Conservation (phyloP, 331 rosid genomes). For the Prunus yedoensis region DNA sequence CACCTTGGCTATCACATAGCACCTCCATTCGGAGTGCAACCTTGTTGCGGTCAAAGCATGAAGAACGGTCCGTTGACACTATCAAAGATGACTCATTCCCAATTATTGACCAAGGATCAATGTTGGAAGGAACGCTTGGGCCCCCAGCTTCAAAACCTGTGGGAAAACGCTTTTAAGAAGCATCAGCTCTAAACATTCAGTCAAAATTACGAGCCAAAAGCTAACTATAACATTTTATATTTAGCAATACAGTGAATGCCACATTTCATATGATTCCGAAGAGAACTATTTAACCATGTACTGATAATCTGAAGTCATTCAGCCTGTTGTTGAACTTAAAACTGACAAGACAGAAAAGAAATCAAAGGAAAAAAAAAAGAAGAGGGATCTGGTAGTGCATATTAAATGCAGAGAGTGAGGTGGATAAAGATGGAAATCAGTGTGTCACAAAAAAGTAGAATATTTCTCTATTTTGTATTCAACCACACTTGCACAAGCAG, state of each 20-base stretch:
- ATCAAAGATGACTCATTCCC: slow-evolving; percentile 55
- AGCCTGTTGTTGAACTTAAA: no score
- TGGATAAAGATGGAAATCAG: not conserved
- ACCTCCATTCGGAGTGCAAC: slow-evolving; percentile 84
- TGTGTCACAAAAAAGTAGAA: not conserved
- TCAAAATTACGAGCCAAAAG: not conserved
- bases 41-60: slow-evolving; percentile 79
- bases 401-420: not conserved
- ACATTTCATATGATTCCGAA: not conserved
- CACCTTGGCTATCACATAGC: slow-evolving; percentile 64
- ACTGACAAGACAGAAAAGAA: no score
- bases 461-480: not conserved
- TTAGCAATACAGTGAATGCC: no score
- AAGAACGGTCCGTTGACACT: slow-evolving; percentile 77
- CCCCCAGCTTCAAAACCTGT: slow-evolving; percentile 99
- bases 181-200: slow-evolving; percentile 5
- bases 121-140: slow-evolving; percentile 68
- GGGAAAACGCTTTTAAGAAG: slow-evolving; percentile 18
- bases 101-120: slow-evolving; percentile 82
- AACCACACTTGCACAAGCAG: not conserved
- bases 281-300: not conserved
- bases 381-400: not conserved
- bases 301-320: not conserved
- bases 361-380: no score
- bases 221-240: not conserved